Conservation (phyloP, 2,329 filamentous ascomycete genomes). For the Botrytis aclada region DNA sequence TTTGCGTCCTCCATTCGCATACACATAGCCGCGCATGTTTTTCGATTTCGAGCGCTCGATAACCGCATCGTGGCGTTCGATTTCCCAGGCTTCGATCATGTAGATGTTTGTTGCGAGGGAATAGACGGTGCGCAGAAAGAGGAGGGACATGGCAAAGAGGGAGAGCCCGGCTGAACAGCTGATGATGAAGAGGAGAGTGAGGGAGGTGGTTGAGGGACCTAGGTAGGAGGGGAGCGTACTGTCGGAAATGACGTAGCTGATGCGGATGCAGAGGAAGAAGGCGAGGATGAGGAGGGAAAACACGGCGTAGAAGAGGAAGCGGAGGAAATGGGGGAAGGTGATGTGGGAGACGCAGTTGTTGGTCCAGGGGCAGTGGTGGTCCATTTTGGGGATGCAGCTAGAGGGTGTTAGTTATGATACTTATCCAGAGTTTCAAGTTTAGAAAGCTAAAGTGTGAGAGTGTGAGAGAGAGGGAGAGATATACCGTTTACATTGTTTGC, state of each 20-base stretch:
- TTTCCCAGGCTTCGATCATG: slow-evolving; percentile 78
- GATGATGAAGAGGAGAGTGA: slow-evolving; percentile 61
- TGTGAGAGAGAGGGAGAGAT: not conserved
- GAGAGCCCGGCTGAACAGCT: slow-evolving; percentile 56
- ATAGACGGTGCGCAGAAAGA: slow-evolving; percentile 61
- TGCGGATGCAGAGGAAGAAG: slow-evolving; percentile 58
- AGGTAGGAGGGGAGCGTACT: slow-evolving; percentile 71
- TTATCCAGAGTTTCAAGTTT: too few relatives aligned
- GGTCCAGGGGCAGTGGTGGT: slow-evolving; percentile 86
- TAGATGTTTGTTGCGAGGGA: slow-evolving; percentile 67
- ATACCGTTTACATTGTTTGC: slow-evolving; percentile 66
- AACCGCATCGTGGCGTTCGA: slow-evolving; percentile 65
- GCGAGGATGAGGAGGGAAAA: slow-evolving; percentile 60
- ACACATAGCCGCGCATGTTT: slow-evolving; percentile 41
- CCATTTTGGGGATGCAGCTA: slow-evolving; percentile 74
- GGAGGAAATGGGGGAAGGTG: slow-evolving; percentile 78
- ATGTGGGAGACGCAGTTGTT: slow-evolving; percentile 78
- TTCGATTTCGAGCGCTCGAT: slow-evolving; percentile 73
- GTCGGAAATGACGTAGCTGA: slow-evolving; percentile 58
- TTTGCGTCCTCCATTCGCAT: slow-evolving; percentile 47
- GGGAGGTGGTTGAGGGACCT: slow-evolving; percentile 59
- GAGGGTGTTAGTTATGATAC: slow-evolving; percentile 7
- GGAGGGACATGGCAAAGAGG: slow-evolving; percentile 59
- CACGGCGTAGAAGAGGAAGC: slow-evolving; percentile 67
- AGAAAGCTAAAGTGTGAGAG: not conserved